These are phyloP conservation scores for Penstemon davidsonii DNA, from an alignment of 257 asterid genomes.

Conservation along the genomic window DNA sequence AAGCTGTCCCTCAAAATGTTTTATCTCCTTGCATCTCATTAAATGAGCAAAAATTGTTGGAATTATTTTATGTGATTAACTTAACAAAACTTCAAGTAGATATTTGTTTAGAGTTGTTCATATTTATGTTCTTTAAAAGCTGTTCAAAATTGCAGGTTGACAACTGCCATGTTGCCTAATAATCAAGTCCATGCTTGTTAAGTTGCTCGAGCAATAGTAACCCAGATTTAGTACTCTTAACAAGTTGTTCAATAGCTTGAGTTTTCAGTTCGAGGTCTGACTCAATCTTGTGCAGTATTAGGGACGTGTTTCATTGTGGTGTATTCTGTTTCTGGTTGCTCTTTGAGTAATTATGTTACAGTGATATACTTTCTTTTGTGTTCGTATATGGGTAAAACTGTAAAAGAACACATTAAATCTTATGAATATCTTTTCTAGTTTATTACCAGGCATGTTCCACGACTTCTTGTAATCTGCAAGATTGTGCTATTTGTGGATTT, in stretches of 20 bases:
- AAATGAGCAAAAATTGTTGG: neutral
- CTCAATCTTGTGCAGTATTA: neutral
- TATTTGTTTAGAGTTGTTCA: neutral
- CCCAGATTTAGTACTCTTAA: slow-evolving; percentile 13
- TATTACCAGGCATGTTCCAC: no score
- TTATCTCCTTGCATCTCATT: no score
- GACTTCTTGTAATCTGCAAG: no score
- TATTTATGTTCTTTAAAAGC: neutral
- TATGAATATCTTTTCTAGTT: no score
- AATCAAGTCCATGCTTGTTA: slow-evolving; percentile 29
- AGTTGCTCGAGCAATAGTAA: slow-evolving; percentile 30
- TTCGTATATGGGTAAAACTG: no score
- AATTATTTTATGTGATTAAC: neutral
- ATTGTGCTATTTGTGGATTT: no score
- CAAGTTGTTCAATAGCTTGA: neutral
- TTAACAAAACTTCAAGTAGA: neutral
- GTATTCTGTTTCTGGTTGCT: no score
- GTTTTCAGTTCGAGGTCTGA: neutral
- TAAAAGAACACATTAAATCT: no score
- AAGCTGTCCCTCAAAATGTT: no score
- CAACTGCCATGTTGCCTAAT: slow-evolving; percentile 20
- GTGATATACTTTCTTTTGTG: no score
- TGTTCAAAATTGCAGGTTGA: slow-evolving; percentile 35
- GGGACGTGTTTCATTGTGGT: no score
- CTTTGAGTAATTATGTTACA: no score